A percentile compares a stretch with the other conserved stretches of the same genome.
Evolutionary conservation across 2,329 filamentous ascomycete genomes (phyloP).

Genomic region (Diaporthe australafricana): DNA sequence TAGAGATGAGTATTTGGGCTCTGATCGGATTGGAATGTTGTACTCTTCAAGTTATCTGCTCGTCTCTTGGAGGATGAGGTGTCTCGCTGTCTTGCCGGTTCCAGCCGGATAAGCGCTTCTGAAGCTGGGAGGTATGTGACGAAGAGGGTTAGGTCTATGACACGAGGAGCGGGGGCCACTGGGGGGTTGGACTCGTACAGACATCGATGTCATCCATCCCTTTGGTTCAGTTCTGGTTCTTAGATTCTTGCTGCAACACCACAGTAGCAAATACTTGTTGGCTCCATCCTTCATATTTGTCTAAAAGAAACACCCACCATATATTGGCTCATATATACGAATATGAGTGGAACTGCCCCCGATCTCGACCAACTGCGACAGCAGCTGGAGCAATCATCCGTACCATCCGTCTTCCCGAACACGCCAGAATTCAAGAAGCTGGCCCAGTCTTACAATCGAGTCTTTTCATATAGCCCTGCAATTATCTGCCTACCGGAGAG

Average conservation of each 20-base stretch:
- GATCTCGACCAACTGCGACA: neutral
- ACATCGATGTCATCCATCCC: neutral
- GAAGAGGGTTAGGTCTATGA: neutral
- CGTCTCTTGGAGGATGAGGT: neutral
- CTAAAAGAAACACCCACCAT: neutral
- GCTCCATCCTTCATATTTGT: neutral
- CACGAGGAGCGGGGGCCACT: neutral
- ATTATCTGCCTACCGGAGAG: slow-evolving; percentile 57
- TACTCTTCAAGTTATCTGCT: neutral
- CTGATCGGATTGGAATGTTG: neutral
- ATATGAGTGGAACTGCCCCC: neutral
- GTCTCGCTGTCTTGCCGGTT: neutral
- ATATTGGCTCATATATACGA: neutral
- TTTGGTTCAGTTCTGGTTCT: neutral
- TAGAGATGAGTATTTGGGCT: neutral
- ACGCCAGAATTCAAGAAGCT: slow-evolving; percentile 11
- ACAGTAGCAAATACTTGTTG: neutral
- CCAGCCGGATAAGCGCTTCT: slow-evolving; percentile 8
- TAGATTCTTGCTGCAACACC: neutral
- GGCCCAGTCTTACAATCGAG: slow-evolving; percentile 45
- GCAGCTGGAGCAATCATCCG: slow-evolving; percentile 1
- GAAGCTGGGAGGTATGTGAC: too few relatives aligned
- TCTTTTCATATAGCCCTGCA: slow-evolving; percentile 51
- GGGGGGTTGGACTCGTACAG: neutral
- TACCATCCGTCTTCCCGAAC: slow-evolving; percentile 26